Evolutionary conservation across 345 rosid species (phyloP), one percentile per base, ranked within the genome.

Genomic region (Passiflora organensis): DNA sequence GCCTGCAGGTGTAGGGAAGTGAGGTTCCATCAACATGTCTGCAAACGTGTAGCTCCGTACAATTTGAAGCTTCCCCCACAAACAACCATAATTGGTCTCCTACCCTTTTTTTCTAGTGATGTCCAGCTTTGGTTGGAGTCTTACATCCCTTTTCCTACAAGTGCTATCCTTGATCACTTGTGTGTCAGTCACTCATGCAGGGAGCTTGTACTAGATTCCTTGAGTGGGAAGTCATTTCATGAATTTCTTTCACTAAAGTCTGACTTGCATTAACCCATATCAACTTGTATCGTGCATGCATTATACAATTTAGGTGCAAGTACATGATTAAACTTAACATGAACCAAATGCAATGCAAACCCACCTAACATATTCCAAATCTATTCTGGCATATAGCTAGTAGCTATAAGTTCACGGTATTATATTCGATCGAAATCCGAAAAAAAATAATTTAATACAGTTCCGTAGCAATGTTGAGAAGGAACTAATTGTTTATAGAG

Each of bases 11-110:
- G 10, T 15, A 19, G 8, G 34, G 45, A 43, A 51, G 65, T 60
- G 65, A 43, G 57, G 58, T 61, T 51, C 57, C 43, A 61, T 61
- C 65, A 52, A 48, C 44, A 21, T 47, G 5, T 58, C 20, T 48
- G 1, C 13, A 21, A 13, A 42, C 23, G 4, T 13, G 15, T 28
- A 32, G 16, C 23, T 37, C 2, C 10, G 6, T 11, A 19, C 20
- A 36, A 16, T 5, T 12, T 55, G 48, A 23, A 55, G 19, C 48
- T 55, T 23, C 11, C 47, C 41, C 36, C n/a, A n/a, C n/a, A 48
- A 38, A 37, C 53, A 12, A 32, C 41, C 51, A 44, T 52, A 41
- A 15, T 11, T 41, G 3, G 13, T 55, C n/a, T 41, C 48, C 22
- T 39, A 17, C 12, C 12, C 13, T 58, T 51, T 28, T 46, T 34